These are phyloP conservation scores for Blastomyces gilchristii DNA, from an alignment of 2,329 filamentous ascomycete species.

Conservation along the genomic window DNA sequence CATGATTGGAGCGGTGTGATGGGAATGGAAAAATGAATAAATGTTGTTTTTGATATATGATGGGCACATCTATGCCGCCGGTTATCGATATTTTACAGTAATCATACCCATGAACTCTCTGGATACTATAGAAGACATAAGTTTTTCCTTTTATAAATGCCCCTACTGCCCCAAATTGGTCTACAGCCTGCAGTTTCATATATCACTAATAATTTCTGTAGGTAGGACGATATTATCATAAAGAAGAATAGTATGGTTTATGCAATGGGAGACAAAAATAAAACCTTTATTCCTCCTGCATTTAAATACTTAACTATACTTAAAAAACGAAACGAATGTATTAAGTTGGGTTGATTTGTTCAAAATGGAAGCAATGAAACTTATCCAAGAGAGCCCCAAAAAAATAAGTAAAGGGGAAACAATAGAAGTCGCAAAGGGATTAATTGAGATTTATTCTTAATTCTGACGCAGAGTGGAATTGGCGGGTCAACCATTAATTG, in stretches of 20 bases:
- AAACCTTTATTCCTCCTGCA: neutral
- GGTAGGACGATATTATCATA: neutral
- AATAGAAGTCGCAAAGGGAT: neutral
- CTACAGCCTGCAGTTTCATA: too few relatives aligned
- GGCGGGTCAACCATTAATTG: neutral
- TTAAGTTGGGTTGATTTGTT: neutral
- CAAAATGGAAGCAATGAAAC: neutral
- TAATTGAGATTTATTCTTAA: neutral
- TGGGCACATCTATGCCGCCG: too few relatives aligned
- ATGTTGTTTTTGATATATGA: neutral
- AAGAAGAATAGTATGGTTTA: neutral
- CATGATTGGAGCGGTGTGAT: neutral
- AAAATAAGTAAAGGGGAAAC: neutral
- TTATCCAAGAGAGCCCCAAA: neutral
- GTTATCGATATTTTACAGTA: too few relatives aligned
- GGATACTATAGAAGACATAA: too few relatives aligned
- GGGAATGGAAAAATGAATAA: neutral
- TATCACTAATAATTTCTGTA: too few relatives aligned
- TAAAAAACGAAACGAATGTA: neutral
- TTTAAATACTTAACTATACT: neutral
- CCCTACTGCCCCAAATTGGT: too few relatives aligned
- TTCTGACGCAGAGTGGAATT: neutral
- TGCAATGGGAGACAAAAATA: too few relatives aligned
- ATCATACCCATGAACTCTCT: too few relatives aligned
- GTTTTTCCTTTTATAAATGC: too few relatives aligned